phyloP scores from a whole-genome alignment of 1,284 basidiomycete species.

The Rhodotorula sp. region DNA sequence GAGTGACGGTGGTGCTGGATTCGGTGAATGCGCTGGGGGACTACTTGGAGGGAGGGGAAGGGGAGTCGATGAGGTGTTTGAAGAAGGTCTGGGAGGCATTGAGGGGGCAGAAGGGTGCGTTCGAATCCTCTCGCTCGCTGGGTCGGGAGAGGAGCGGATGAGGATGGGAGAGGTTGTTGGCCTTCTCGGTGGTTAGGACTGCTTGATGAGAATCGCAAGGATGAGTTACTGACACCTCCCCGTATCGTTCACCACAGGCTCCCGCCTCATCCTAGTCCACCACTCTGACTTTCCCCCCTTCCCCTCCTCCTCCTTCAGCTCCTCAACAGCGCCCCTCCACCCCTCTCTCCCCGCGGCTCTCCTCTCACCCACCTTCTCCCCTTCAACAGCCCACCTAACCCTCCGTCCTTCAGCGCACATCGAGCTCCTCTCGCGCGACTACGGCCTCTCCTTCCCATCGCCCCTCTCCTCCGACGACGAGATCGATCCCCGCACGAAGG shows the following conservation, averaged over 20 bases:
- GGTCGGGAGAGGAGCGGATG: too few species aligned
- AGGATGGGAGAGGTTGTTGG: too few species aligned
- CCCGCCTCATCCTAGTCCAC: constrained; percentile 31
- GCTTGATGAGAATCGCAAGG: neutral
- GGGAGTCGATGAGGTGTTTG: neutral
- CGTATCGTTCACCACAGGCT: constrained; percentile 10
- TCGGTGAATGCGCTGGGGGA: constrained; percentile 25
- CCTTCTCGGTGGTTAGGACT: too few species aligned
- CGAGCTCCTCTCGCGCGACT: constrained; percentile 34
- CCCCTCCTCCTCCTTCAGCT: neutral
- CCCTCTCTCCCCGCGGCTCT: constrained; percentile 23
- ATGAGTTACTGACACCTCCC: neutral
- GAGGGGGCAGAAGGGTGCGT: constrained; percentile 14
- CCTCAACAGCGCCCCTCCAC: neutral
- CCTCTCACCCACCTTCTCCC: constrained; percentile 28
- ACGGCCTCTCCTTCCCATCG: constrained; percentile 26
- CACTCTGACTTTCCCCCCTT: constrained; percentile 28
- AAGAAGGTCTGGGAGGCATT: constrained; percentile 9
- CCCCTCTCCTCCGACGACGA: neutral
- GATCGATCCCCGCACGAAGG: constrained; percentile 18
- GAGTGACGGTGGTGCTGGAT: constrained; percentile 25
- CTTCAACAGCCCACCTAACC: constrained; percentile 34
- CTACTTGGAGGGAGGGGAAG: neutral
- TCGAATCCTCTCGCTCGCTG: too few species aligned
- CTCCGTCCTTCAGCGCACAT: constrained; percentile 39